Percentiles rank a stretch among this genome's conserved stretches.
phyloP scores from a whole-genome alignment of 148 eudicot species.

The Fallopia convolvulus region DNA sequence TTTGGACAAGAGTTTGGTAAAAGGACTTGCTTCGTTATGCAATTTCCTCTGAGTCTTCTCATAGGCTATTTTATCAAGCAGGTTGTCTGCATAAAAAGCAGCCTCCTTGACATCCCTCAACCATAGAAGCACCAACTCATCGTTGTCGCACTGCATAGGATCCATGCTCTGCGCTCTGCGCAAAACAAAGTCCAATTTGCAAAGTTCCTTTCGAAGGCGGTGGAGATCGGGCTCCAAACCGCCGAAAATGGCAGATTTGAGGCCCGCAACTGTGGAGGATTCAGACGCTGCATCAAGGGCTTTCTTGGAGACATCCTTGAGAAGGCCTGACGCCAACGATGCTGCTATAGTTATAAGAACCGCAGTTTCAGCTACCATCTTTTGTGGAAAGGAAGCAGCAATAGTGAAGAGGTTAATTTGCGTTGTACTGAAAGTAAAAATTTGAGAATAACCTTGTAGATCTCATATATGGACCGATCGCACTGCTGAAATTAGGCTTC shows the following conservation, averaged over 20 bases:
- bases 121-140: not conserved
- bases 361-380: not conserved
- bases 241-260: not conserved
- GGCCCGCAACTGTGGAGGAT: not conserved
- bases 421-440: no score
- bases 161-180: not conserved
- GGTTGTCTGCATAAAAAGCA: not conserved
- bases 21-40: no score
- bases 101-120: not conserved
- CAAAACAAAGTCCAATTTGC: not conserved
- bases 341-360: not conserved
- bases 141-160: not conserved
- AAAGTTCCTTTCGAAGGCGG: not conserved
- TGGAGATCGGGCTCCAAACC: not conserved
- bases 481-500: no score
- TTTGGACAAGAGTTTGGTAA: no score
- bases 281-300: not conserved
- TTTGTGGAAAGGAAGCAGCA: not conserved
- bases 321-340: not conserved
- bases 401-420: no score
- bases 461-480: no score
- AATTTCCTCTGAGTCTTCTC: not conserved
- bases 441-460: no score
- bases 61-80: constrained; percentile 1
- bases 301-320: not conserved